phyloP scores from a whole-genome alignment of 2,329 filamentous ascomycete species.

The Aspergillus sclerotialis region DNA sequence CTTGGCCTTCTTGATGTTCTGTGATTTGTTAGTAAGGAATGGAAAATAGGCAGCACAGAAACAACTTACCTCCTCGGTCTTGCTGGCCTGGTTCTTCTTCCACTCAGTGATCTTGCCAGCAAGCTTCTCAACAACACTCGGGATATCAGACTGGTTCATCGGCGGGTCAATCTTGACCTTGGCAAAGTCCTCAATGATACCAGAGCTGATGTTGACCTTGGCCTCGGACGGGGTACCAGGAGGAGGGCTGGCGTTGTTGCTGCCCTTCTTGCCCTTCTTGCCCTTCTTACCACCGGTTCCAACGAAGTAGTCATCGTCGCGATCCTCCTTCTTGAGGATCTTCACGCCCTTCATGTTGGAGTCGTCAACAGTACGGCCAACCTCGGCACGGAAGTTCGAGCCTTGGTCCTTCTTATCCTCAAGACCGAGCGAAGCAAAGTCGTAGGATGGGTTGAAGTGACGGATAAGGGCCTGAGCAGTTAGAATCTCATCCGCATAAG shows the following conservation, averaged over 20 bases:
- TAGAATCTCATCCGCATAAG: constrained; percentile 88
- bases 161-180: constrained; percentile 82
- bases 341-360: constrained; percentile 78
- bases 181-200: constrained; percentile 83
- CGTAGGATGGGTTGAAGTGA: constrained; percentile 80
- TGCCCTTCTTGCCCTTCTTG: constrained; percentile 77
- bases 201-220: constrained; percentile 81
- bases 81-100: constrained; percentile 81
- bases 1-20: constrained; percentile 97
- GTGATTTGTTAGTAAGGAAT: constrained; percentile 10
- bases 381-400: constrained; percentile 69
- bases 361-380: constrained; percentile 76
- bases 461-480: constrained; percentile 79
- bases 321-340: constrained; percentile 77
- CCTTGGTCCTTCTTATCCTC: constrained; percentile 40
- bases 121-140: constrained; percentile 75
- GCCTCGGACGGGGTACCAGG: constrained; percentile 43
- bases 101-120: constrained; percentile 85
- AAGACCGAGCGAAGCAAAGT: constrained; percentile 56
- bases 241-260: constrained; percentile 40
- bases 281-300: constrained; percentile 71
- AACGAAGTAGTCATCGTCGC: constrained; percentile 77
- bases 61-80: constrained; percentile 77
- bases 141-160: constrained; percentile 75
- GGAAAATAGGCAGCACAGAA: background rate